Conservation (phyloP, 257 asterid genomes). For the Prunella vulgaris region DNA sequence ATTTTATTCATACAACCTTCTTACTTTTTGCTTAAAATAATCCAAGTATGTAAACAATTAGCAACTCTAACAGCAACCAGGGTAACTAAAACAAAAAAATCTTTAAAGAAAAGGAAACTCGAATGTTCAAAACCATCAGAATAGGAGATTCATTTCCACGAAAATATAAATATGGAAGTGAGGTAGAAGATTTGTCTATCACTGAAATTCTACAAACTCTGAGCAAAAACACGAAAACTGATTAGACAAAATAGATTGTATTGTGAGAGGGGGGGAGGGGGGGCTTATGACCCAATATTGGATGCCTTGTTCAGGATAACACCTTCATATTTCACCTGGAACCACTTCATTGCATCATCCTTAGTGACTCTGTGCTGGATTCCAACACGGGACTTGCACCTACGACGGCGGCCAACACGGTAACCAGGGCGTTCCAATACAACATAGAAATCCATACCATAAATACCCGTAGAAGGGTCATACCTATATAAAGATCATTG, state of each 20-base stretch:
- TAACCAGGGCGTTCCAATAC: conserved; percentile 49
- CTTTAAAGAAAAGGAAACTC: neutral
- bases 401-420: conserved; percentile 47
- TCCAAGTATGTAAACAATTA: neutral
- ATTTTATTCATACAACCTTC: neutral
- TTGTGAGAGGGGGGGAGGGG: neutral
- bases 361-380: conserved; percentile 45
- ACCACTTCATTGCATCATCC: conserved; percentile 48
- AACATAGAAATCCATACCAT: conserved; percentile 45
- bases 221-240: neutral
- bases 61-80: neutral
- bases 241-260: neutral
- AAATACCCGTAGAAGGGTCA: conserved; percentile 48
- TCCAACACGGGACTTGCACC: conserved; percentile 52
- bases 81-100: neutral
- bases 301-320: conserved; percentile 46
- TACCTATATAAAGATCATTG: conserved; percentile 24
- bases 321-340: conserved; percentile 44
- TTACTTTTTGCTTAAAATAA: neutral
- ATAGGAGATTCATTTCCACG: neutral
- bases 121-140: neutral
- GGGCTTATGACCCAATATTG: conserved; percentile 20
- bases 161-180: conserved; percentile 14
- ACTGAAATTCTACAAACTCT: conserved; percentile 28
- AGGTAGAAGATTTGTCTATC: conserved; percentile 5